Percentiles rank a stretch among this genome's conserved stretches.
Conservation (phyloP, 768 basidiomycete species). For the Rhodosporidiobolus sp. region DNA sequence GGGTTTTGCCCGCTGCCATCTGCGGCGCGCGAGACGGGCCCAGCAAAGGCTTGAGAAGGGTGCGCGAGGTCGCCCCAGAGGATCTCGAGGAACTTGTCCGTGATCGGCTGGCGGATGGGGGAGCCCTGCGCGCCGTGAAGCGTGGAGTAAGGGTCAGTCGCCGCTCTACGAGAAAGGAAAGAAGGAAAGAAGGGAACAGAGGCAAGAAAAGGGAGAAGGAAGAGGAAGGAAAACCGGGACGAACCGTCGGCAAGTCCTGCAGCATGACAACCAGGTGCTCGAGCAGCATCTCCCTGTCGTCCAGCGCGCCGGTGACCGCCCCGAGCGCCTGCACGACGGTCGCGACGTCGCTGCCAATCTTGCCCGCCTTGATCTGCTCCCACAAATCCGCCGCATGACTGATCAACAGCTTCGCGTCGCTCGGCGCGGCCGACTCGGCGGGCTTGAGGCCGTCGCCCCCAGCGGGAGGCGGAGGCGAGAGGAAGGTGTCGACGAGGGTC, state of each 20-base stretch:
- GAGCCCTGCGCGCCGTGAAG: constrained; percentile 1
- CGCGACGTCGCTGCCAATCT: not conserved
- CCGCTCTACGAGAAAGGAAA: not conserved
- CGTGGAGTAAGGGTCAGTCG: no score
- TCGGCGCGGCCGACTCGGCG: not conserved
- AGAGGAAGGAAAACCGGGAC: constrained; percentile 3
- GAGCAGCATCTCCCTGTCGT: constrained; percentile 32
- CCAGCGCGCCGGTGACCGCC: not conserved
- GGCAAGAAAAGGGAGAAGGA: not conserved
- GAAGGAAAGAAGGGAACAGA: not conserved
- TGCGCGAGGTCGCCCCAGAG: constrained; percentile 63
- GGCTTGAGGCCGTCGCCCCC: constrained; percentile 8
- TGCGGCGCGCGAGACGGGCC: constrained; percentile 57
- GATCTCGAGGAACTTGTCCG: constrained; percentile 13
- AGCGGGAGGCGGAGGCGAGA: not conserved
- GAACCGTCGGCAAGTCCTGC: not conserved
- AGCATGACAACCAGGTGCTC: constrained; percentile 16
- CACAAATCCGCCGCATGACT: not conserved
- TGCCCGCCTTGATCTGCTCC: constrained; percentile 1
- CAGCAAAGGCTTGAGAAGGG: constrained; percentile 13
- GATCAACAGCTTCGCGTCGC: not conserved
- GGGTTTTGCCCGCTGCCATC: constrained; percentile 78
- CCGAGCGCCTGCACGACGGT: not conserved
- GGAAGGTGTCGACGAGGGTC: not conserved
- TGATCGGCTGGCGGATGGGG: constrained; percentile 1